phyloP scores from a whole-genome alignment of 2,329 filamentous ascomycete species.

The Aureobasidium namibiae region DNA sequence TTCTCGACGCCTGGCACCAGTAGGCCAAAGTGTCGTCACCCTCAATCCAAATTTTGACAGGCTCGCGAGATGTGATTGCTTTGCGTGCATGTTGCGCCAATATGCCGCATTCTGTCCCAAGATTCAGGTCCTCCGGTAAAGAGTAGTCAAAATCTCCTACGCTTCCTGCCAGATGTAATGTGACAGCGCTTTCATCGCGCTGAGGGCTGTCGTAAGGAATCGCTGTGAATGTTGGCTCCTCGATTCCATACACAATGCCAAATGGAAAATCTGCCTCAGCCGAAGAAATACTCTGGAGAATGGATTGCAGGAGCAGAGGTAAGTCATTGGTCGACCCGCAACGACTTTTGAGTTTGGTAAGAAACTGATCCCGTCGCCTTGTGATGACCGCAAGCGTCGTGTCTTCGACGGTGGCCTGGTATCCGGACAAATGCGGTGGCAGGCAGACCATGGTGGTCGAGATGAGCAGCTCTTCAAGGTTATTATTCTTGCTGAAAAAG shows the following conservation, averaged over 20 bases:
- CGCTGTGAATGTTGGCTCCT: neutral
- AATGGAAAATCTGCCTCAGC: neutral
- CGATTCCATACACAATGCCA: neutral
- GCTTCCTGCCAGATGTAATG: neutral
- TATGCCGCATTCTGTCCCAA: neutral
- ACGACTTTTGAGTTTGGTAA: neutral
- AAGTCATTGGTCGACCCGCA: neutral
- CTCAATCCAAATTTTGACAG: neutral
- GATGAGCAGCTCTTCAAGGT: neutral
- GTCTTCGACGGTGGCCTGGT: neutral
- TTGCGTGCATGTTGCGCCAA: neutral
- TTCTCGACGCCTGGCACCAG: neutral
- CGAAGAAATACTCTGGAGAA: neutral
- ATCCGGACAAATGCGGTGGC: neutral
- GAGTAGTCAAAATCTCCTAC: neutral
- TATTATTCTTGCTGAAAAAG: neutral
- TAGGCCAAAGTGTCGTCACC: neutral
- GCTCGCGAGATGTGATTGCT: neutral
- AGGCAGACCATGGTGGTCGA: neutral
- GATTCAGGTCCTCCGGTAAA: neutral
- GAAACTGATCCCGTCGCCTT: neutral
- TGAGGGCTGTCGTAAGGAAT: neutral
- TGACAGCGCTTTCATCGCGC: neutral
- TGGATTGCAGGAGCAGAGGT: neutral
- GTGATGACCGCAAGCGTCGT: neutral